Percentiles rank a stretch among this genome's conserved stretches.
These are phyloP conservation scores for Phytophthora colocasiae DNA, from an alignment of 352 stramenopile species.

Conservation along the genomic window DNA sequence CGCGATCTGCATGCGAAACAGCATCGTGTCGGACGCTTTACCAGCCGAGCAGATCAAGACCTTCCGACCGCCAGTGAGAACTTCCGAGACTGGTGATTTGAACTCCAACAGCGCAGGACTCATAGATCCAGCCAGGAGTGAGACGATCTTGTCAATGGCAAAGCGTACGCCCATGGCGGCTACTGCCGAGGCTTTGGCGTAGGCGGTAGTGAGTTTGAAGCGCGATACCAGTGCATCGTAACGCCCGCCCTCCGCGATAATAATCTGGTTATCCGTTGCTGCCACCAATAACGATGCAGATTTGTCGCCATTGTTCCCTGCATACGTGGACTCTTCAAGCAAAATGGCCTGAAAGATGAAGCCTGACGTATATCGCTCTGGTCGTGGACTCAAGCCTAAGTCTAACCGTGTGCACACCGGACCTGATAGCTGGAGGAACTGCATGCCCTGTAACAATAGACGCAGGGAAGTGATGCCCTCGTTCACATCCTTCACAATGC, in stretches of 20 bases:
- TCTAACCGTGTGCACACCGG: conserved; percentile 76
- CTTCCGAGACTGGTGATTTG: conserved; percentile 41
- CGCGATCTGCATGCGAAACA: conserved; percentile 84
- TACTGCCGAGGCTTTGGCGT: conserved; percentile 72
- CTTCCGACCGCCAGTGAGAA: conserved; percentile 53
- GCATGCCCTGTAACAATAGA: conserved; percentile 73
- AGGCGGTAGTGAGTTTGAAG: conserved; percentile 84
- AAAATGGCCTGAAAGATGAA: conserved; percentile 89
- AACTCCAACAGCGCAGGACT: conserved; percentile 35
- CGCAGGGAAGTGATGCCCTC: conserved; percentile 73
- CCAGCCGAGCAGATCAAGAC: conserved; percentile 83
- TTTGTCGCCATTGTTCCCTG: conserved; percentile 17
- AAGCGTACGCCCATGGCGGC: conserved; percentile 88
- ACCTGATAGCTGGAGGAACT: conserved; percentile 65
- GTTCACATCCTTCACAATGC: conserved; percentile 72
- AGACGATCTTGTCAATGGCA: conserved; percentile 88
- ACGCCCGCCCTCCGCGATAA: conserved; percentile 79
- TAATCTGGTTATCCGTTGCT: conserved; percentile 65
- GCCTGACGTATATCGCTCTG: conserved; percentile 78
- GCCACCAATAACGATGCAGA: conserved; percentile 38
- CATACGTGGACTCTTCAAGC: conserved; percentile 35
- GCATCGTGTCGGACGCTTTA: conserved; percentile 73
- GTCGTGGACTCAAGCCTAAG: conserved; percentile 76
- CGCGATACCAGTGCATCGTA: conserved; percentile 85
- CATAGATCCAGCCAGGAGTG: conserved; percentile 62